A percentile compares a stretch with the other conserved stretches of the same genome.
Conservation (phyloP, 176 grass and related monocot species). For the Typha latifolia region DNA sequence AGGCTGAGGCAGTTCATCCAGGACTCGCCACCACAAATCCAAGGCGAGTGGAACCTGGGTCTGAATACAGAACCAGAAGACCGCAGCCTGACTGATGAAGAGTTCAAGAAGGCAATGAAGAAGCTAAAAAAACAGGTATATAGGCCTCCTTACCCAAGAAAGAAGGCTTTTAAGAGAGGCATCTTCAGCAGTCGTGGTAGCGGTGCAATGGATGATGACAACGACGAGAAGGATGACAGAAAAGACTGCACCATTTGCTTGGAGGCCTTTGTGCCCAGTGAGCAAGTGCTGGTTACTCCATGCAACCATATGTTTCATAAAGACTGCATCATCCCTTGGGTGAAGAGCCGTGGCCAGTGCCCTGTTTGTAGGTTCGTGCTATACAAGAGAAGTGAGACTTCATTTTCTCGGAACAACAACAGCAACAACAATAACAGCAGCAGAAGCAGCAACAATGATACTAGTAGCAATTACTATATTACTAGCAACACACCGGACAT, state of each 20-base stretch:
- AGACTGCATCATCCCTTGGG: slow-evolving; percentile 49
- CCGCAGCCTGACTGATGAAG: slow-evolving; percentile 21
- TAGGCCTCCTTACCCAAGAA: slow-evolving; percentile 8
- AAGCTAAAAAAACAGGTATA: slow-evolving; percentile 28
- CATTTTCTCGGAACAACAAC: background rate
- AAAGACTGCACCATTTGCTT: slow-evolving; percentile 22
- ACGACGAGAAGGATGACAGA: slow-evolving; percentile 2
- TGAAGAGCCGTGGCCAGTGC: slow-evolving; percentile 52
- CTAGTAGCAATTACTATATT: background rate
- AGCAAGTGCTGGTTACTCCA: slow-evolving; percentile 39
- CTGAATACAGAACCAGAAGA: slow-evolving; percentile 1
- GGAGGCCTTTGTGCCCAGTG: slow-evolving; percentile 20
- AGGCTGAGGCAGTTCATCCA: slow-evolving; percentile 26
- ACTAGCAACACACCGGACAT: background rate
- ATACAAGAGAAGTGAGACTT: slow-evolving; percentile 24
- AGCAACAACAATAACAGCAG: background rate
- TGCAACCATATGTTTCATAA: slow-evolving; percentile 73
- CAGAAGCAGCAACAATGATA: background rate
- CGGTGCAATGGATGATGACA: background rate
- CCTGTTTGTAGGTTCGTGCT: slow-evolving; percentile 31
- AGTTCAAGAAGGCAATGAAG: slow-evolving; percentile 44
- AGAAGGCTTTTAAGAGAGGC: slow-evolving; percentile 25
- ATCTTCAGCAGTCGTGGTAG: slow-evolving; percentile 16
- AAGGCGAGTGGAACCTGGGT: slow-evolving; percentile 30
- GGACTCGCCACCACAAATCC: slow-evolving; percentile 39